phyloP scores from a whole-genome alignment of 441 rosid species.

The Gossypium laxum region DNA sequence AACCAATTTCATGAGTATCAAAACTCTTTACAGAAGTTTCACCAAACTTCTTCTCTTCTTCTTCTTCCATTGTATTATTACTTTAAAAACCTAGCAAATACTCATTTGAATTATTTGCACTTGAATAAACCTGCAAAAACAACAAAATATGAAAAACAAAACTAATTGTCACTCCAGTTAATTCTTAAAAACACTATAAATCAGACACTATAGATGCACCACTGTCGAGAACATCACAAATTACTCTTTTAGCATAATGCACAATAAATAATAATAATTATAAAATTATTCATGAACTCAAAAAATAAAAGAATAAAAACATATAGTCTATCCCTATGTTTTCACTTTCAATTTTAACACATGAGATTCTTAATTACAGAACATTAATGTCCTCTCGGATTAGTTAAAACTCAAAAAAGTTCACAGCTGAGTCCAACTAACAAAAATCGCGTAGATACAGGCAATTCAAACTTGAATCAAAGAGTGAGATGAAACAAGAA shows the following conservation, averaged over 20 bases:
- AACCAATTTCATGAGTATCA: constrained; percentile 22
- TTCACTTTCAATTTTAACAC: neutral
- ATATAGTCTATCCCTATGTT: neutral
- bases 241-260: neutral
- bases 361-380: neutral
- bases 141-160: neutral
- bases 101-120: constrained; percentile 27
- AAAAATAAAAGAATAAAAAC: neutral
- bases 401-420: neutral
- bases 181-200: constrained; percentile 1
- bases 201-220: neutral
- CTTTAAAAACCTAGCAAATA: constrained; percentile 19
- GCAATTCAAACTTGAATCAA: constrained; percentile 9
- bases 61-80: constrained; percentile 57
- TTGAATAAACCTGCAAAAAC: constrained; percentile 21
- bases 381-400: neutral
- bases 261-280: neutral
- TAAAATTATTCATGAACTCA: neutral
- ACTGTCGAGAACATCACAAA: neutral
- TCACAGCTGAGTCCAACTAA: constrained; percentile 1
- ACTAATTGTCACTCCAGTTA: neutral
- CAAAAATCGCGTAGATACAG: neutral
- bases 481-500: neutral
- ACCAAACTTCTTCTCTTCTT: constrained; percentile 43
- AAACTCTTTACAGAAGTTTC: constrained; percentile 28